Base-by-base conservation (phyloP, 2,329 filamentous ascomycete species). In the Neofusicoccum ribis region DNA sequence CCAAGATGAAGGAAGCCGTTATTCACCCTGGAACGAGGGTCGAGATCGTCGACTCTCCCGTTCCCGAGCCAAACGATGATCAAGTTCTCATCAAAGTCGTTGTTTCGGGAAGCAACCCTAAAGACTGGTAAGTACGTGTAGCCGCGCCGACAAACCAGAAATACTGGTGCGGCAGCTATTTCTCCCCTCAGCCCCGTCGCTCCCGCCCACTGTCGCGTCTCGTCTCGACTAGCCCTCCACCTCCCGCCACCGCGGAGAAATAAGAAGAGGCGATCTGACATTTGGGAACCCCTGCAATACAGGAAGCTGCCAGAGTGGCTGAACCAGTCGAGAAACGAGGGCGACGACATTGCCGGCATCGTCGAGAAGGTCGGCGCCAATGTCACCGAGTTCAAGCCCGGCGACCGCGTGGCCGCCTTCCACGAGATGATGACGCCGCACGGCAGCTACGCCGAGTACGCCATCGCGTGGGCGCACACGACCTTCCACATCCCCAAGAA, bases 401-500 rank as follows among this genome's bases (percentile, higher is more conserved):
- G 70, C 11, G 68, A 71, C 47, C 67, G 70, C 6, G 70, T 72
- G 2, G 68, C 69, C 3, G 70, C 61, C 9, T 68, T 72, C 47
- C 81, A 83, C 70, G 72, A 79, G 67, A 76, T 79, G 70, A 17
- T 66, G 9, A 70, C 72, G 1, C 72, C 76, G 1, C 69, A 73
- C 44, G 79, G 80, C 6, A 74, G 71, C 14, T 76, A 70, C 52
- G 80, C 78, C 36, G 81, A 83, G 70, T 83, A 82, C 62, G 77
- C 79, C 15, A 66, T 82, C 14, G 78, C 77, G 0, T 77, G 74
- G 64, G 72, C 73, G 44, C 72, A 78, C 67, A 80, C 79, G 0
- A 81, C 80, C 0, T 82, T 82, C 64, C 79, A 78, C 67, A 73
- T 83, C 37, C 79, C 79, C 2, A 65, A 70, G 7, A 68, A 67